Evolutionary conservation across 495 filamentous ascomycete genomes (phyloP).

Genomic region (Trichodelitschia bisporula): DNA sequence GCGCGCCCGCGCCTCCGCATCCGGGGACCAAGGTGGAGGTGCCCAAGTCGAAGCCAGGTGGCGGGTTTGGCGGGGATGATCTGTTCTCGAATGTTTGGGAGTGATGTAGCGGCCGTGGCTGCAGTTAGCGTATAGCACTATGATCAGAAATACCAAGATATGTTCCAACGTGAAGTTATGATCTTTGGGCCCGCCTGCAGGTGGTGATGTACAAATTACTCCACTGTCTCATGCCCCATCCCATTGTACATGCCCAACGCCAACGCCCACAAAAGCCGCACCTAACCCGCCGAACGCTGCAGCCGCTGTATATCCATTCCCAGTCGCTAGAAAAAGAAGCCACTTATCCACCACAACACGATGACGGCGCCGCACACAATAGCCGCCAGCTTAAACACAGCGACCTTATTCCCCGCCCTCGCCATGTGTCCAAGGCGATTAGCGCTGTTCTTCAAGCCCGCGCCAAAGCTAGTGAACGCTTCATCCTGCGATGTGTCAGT

Average conservation of each 20-base stretch:
- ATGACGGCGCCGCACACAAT: slow-evolving; percentile 56
- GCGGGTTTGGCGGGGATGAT: slow-evolving; percentile 56
- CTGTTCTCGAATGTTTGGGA: slow-evolving; percentile 90
- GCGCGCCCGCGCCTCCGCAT: slow-evolving; percentile 23
- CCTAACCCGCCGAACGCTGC: too few species aligned
- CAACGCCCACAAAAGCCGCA: too few species aligned
- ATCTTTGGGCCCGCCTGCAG: too few species aligned
- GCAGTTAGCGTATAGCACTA: too few species aligned
- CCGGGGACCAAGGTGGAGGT: slow-evolving; percentile 13
- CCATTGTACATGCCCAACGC: too few species aligned
- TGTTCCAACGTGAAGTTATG: too few species aligned
- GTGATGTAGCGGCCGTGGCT: slow-evolving; percentile 19
- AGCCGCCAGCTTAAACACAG: slow-evolving; percentile 66
- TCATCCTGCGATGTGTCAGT: slow-evolving; percentile 21
- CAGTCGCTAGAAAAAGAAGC: too few species aligned
- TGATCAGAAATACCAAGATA: too few species aligned
- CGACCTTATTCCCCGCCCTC: slow-evolving; percentile 66
- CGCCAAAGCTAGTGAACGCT: slow-evolving; percentile 38
- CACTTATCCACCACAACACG: slow-evolving; percentile 47
- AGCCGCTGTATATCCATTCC: too few species aligned
- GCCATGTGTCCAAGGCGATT: slow-evolving; percentile 81
- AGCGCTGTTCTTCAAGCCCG: slow-evolving; percentile 61
- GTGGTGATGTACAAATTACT: too few species aligned
- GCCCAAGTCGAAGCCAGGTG: background rate
- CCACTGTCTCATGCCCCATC: too few species aligned